Evolutionary conservation across 2,329 filamentous ascomycete species (phyloP), one percentile per base, ranked within the genome.

Genomic region (Colletotrichum navitas): DNA sequence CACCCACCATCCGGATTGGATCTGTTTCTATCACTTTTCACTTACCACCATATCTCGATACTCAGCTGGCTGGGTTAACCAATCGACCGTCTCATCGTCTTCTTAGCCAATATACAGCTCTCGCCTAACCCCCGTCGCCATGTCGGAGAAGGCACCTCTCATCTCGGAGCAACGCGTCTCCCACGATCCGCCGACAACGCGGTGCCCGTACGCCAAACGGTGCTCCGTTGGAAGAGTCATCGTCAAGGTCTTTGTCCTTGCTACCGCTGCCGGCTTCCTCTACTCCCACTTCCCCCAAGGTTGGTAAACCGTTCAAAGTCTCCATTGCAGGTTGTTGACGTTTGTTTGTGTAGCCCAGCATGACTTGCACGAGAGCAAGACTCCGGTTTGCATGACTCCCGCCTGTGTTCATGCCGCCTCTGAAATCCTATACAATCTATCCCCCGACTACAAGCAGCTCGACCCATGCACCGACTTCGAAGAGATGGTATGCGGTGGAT

Each of bases 391-490:
- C 61, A 55, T 75, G 49, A 79, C 78, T 5, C 75, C 77, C 2
- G 76, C 78, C 16, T 80, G 79, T 26, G 74, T 79, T 0, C 78
- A 79, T 59, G 75, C 78, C 21, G 77, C 78, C n/a, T 79, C 78
- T 0, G 77, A 80, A 32, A 75, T 80, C 14, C 68, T 79, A 0
- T 75, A 75, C 26, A 78, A 75, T 16, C 66, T 81, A 0, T 76
- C 78, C 2, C 73, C 76, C 14, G 74, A 90, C 62, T 90, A 92
- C 79, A 83, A 87, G 71, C 80, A 88, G 2, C 82, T 93, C 49
- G 90, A 93, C 77, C 88, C 92, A 1, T 94, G 92, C 75, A 86
- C 84, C n/a, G 81, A 93, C 76, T 94, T 94, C 71, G 89, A 92
- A 71, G 84, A 90, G 77, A 86, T 90, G 67, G 89, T 90, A 26